Evolutionary conservation across 2,329 filamentous ascomycete species (phyloP), one percentile per base, ranked within the genome.

Genomic region (Stagonosporopsis vannaccii): DNA sequence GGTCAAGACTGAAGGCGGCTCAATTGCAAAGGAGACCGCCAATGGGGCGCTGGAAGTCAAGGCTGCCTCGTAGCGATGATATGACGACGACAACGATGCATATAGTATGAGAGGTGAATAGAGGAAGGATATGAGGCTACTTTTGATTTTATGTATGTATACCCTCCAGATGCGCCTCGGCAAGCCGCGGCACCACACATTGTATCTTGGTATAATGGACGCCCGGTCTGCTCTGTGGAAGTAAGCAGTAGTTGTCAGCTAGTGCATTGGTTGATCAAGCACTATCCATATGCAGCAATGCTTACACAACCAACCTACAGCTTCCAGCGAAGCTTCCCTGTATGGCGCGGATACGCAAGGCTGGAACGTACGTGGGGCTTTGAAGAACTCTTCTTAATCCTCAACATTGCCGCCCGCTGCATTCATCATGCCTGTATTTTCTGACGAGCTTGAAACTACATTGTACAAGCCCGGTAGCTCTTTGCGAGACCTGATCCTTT

Each of bases 1-100:
- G 4, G 47, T 73, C 25, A 73, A 71, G 51, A 51, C 26, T 1
- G 71, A 73, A 43, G 60, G 46, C 1, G 61, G 61, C 0, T 56
- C 63, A 32, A 20, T 60, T 13, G 54, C 36, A 5, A 69, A 66
- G 41, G 68, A 68, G 25, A 69, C 60, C 37, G 66, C 64, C 2
- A 72, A 72, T 51, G 71, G 67, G 1, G 61, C 63, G 32, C 41
- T 71, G 19, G 70, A 72, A 33, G 70, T 72, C 15, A 69, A 69
- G 50, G 60, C 70, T 59, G 65, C 62, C 7, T 68, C 63, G 8
- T 61, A 20, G 25, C 13, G 19, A 33, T 13, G 11, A 17, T 6
- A 4, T 12, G 11, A 28, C 8, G 20, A 30, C 13, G 7, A 23
- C 2, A 6, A 11, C 13, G 13, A 35, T 43, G 41, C 26, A 28